Percentiles rank a stretch among this genome's conserved stretches.
Evolutionary conservation across 768 basidiomycete genomes (phyloP).

Genomic region (Boletus reticuloceps): DNA sequence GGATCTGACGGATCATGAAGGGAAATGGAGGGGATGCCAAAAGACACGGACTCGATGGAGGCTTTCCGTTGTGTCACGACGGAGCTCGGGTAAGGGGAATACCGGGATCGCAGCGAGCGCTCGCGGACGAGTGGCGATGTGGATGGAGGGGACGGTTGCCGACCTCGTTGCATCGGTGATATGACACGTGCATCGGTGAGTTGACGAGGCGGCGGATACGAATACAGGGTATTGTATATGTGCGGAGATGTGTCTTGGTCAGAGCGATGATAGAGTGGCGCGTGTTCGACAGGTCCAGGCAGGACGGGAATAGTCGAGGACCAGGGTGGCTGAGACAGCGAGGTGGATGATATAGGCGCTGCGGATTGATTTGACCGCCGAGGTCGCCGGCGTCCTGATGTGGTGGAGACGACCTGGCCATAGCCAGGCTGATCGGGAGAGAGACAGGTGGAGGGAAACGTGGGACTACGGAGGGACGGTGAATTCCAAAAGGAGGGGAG

Average conservation of each 20-base stretch:
- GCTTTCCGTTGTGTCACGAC: conserved; percentile 22
- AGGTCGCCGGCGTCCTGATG: conserved; percentile 57
- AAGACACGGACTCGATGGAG: conserved; percentile 29
- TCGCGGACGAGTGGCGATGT: conserved; percentile 25
- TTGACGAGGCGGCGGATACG: conserved; percentile 31
- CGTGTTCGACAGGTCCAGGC: conserved; percentile 23
- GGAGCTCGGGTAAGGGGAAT: conserved; percentile 46
- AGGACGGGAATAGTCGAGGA: conserved; percentile 43
- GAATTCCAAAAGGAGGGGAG: conserved; percentile 2
- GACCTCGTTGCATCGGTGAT: conserved; percentile 32
- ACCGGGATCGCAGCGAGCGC: conserved; percentile 30
- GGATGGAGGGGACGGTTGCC: conserved; percentile 24
- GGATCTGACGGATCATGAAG: conserved; percentile 32
- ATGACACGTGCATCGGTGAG: conserved; percentile 27
- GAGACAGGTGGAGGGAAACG: conserved; percentile 79
- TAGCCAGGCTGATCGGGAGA: conserved; percentile 85
- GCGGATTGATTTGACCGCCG: conserved; percentile 49
- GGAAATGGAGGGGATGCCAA: conserved; percentile 36
- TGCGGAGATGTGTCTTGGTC: conserved; percentile 25
- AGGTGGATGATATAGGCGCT: conserved; percentile 30
- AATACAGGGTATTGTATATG: conserved; percentile 25
- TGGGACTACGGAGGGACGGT: conserved; percentile 52
- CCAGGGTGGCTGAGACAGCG: conserved; percentile 42
- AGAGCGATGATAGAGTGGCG: conserved; percentile 22
- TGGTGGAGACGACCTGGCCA: conserved; percentile 72